Evolutionary conservation across 139 green algal genomes (phyloP), one percentile per base, ranked within the genome.

Genomic region (Picochlorum sp.): DNA sequence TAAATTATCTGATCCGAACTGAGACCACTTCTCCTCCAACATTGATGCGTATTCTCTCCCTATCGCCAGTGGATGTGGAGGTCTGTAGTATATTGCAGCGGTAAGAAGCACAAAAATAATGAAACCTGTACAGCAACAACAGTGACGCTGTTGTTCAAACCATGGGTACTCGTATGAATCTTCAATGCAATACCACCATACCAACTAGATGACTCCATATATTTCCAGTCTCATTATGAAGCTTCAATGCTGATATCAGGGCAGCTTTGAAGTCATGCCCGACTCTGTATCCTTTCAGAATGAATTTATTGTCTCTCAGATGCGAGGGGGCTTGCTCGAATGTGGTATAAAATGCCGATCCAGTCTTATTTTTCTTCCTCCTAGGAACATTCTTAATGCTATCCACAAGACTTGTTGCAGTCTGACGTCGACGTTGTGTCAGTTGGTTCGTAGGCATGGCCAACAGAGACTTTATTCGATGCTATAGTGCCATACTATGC

Each of bases 191-290:
- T 26, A 0, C 16, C 47, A 26, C 23, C 47, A 21, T 21, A 54
- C 47, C 47, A 21, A 54, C n/a, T 9, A 95, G 63, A 66, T 95
- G 92, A 9, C 80, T 93, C 83, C 83, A 96, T 2, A 97, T 86
- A 65, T 96, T 97, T 16, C 88, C 79, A 0, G 88, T 95, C 72
- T 98, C 92, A 71, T 98, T 98, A 82, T 98, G 92, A 41, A 95
- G 34, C 9, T 56, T 56, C 56, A 96, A 97, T 2, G 97, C 62
- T 0, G 84, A 90, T 18, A 63, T 49, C 8, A 97, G 15, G 3
- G 50, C 76, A 6, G 85, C 72, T 41, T 73, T 73, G 6, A 90
- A 62, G 16, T 64, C 72, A n/a, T 80, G 74, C 16, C 80, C 69
- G 1, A 66, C 49, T 13, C 91, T 66, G 57, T 97, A 97, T 30